phyloP scores from a whole-genome alignment of 2,329 filamentous ascomycete genomes.

The Arthrobotrys pseudoclavata region DNA sequence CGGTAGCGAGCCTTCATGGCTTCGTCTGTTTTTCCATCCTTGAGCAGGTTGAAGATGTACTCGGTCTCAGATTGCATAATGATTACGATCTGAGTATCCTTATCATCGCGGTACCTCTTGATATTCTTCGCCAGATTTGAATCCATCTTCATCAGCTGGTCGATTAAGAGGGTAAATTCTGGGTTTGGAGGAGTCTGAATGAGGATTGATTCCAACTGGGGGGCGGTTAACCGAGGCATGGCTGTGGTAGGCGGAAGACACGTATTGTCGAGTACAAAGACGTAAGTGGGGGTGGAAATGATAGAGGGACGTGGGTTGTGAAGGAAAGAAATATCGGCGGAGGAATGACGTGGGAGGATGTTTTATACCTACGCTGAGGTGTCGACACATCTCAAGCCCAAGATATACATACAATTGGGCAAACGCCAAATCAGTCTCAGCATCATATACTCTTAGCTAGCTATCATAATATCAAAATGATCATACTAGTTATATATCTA shows the following conservation, averaged over 20 bases:
- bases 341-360: not conserved
- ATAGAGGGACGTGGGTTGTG: not conserved
- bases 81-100: slow-evolving; percentile 22
- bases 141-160: slow-evolving; percentile 2
- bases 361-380: not conserved
- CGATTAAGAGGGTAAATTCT: not conserved
- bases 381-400: not conserved
- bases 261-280: not conserved
- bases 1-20: slow-evolving; percentile 24
- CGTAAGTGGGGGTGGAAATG: not conserved
- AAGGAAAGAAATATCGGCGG: not conserved
- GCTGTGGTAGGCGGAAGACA: not conserved
- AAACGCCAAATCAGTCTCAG: not conserved
- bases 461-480: too few relatives aligned
- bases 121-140: not conserved
- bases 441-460: too few relatives aligned
- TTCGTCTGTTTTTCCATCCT: slow-evolving; percentile 26
- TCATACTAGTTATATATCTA: too few relatives aligned
- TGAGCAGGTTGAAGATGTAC: slow-evolving; percentile 22
- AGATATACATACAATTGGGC: not conserved
- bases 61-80: slow-evolving; percentile 34
- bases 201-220: not conserved
- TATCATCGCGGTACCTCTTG: not conserved
- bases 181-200: slow-evolving; percentile 8
- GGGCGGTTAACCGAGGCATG: not conserved